Conservation (phyloP, 2,329 filamentous ascomycete genomes). For the Cordyceps cicadae region DNA sequence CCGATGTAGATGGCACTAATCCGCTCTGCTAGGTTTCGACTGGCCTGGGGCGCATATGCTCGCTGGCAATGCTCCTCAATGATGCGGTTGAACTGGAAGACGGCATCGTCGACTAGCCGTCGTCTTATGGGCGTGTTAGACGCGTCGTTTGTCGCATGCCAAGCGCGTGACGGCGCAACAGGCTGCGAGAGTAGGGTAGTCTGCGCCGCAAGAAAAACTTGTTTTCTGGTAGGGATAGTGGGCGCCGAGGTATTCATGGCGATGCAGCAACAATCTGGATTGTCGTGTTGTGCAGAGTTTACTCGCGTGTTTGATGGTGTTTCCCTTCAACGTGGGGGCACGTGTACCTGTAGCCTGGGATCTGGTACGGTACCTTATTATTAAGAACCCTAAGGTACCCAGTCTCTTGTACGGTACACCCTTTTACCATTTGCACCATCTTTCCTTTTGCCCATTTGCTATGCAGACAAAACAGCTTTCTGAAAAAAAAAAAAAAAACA, state of each 20-base stretch:
- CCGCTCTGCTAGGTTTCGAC: constrained; percentile 63
- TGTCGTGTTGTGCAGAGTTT: neutral
- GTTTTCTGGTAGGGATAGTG: constrained; percentile 55
- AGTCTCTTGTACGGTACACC: no score
- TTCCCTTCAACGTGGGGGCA: neutral
- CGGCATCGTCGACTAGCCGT: constrained; percentile 46
- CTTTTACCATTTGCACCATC: no score
- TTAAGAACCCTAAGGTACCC: no score
- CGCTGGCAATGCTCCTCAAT: constrained; percentile 57
- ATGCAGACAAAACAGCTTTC: no score
- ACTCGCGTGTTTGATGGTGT: neutral
- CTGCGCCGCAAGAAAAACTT: constrained; percentile 54
- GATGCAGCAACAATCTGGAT: neutral
- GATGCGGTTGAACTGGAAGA: constrained; percentile 51
- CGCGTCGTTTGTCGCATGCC: constrained; percentile 40
- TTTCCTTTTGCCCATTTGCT: no score
- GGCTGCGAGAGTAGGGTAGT: constrained; percentile 55
- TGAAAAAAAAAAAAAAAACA: no score
- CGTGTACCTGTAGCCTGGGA: no score
- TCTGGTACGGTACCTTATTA: no score
- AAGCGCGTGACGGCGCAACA: constrained; percentile 45
- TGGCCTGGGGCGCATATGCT: constrained; percentile 61
- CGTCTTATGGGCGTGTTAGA: constrained; percentile 34
- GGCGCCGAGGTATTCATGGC: constrained; percentile 26
- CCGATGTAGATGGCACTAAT: constrained; percentile 57